Conservation (phyloP, 2,329 filamentous ascomycete genomes). For the Thermomyces lanuginosus region DNA sequence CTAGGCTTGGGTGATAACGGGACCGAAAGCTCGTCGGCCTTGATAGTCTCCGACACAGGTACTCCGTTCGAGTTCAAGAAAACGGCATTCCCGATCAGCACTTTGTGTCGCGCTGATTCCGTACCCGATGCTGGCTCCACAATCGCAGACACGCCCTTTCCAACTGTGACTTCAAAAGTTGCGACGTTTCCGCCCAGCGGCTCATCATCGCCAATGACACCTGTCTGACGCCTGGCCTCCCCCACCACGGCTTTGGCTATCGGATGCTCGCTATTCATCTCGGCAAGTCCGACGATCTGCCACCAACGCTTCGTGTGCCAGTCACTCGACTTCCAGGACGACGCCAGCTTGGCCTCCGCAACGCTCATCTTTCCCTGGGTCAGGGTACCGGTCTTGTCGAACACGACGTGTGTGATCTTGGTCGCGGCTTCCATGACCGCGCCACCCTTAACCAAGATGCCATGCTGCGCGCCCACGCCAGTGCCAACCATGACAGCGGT, state of each 20-base stretch:
- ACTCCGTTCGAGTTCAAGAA: constrained; percentile 61
- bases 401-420: constrained; percentile 73
- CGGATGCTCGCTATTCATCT: constrained; percentile 90
- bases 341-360: constrained; percentile 49
- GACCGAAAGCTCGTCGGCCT: constrained; percentile 9
- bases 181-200: constrained; percentile 69
- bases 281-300: constrained; percentile 86
- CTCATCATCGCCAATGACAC: constrained; percentile 52
- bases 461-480: constrained; percentile 86
- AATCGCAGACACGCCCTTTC: constrained; percentile 65
- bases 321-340: constrained; percentile 52
- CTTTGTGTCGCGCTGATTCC: constrained; percentile 55
- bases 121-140: constrained; percentile 58
- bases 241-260: constrained; percentile 75
- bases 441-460: constrained; percentile 94
- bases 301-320: constrained; percentile 70
- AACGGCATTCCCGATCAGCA: constrained; percentile 67
- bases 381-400: constrained; percentile 92
- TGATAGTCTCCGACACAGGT: constrained; percentile 24
- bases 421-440: constrained; percentile 81
- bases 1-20: constrained; percentile 21
- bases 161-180: constrained; percentile 69
- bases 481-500: constrained; percentile 98
- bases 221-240: constrained; percentile 60
- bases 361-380: constrained; percentile 94